Conservation (phyloP, 768 basidiomycete species). For the Tylopilus plumbeoviolaceoides region DNA sequence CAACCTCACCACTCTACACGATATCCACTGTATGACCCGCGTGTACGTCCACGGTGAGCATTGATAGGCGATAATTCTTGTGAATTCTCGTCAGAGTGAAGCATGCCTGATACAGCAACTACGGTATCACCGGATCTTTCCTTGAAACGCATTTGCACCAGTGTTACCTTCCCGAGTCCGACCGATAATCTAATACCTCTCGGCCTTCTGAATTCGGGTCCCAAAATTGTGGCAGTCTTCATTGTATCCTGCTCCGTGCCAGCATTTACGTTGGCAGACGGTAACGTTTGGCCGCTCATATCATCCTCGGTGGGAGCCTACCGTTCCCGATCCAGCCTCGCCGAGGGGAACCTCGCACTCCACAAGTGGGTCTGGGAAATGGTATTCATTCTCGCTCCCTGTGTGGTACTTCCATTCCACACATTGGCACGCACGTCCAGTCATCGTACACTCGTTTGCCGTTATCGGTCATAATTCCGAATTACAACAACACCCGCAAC, state of each 20-base stretch:
- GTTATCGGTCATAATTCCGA: background rate
- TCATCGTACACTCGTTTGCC: conserved; percentile 7
- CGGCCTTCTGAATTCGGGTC: background rate
- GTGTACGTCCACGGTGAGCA: background rate
- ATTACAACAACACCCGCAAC: background rate
- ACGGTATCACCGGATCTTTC: conserved; percentile 11
- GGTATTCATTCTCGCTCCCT: background rate
- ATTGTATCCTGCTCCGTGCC: background rate
- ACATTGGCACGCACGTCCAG: background rate
- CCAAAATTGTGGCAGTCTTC: background rate
- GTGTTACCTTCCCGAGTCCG: background rate
- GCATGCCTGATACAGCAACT: conserved; percentile 2
- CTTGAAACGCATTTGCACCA: conserved; percentile 12
- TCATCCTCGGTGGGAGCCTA: background rate
- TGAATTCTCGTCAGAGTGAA: background rate
- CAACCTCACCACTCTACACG: background rate
- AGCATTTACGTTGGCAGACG: background rate
- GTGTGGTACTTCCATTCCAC: background rate
- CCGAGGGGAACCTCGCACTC: background rate
- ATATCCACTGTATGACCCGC: background rate
- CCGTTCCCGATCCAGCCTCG: background rate
- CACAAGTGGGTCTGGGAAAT: background rate
- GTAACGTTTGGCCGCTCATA: background rate
- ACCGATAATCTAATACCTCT: background rate
- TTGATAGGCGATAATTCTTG: background rate